Conservation (phyloP, 2,329 filamentous ascomycete genomes). For the Orbilia quercus region DNA sequence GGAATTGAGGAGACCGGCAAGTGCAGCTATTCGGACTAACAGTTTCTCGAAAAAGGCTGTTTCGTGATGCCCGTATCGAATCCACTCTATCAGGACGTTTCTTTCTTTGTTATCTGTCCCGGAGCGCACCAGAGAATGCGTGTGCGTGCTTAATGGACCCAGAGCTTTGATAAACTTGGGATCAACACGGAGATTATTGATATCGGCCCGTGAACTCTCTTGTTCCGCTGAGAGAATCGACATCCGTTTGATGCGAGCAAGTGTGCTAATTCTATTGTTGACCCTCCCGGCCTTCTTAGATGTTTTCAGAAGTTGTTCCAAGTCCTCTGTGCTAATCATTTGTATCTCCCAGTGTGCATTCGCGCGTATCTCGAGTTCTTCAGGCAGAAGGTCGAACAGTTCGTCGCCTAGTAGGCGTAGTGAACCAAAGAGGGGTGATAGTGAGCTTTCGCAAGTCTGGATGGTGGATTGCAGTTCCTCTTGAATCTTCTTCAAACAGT, state of each 20-base stretch:
- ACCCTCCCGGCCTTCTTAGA: slow-evolving; percentile 4
- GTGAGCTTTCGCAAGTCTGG: slow-evolving; percentile 10
- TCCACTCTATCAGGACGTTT: slow-evolving; percentile 34
- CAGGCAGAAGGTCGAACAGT: slow-evolving; percentile 14
- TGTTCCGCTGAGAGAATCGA: slow-evolving; percentile 23
- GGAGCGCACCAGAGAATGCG: slow-evolving; percentile 3
- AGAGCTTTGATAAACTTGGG: slow-evolving; percentile 6
- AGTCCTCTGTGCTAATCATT: slow-evolving; percentile 39
- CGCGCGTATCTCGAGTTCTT: slow-evolving; percentile 16
- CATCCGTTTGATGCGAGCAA: slow-evolving; percentile 47
- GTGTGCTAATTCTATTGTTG: slow-evolving; percentile 28
- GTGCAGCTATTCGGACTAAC: slow-evolving; percentile 20
- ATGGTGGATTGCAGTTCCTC: slow-evolving; percentile 23
- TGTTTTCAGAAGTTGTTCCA: slow-evolving; percentile 25
- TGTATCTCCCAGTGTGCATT: slow-evolving; percentile 39
- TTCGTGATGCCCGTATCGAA: slow-evolving; percentile 21
- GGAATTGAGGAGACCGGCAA: slow-evolving; percentile 20
- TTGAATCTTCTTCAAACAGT: slow-evolving; percentile 23
- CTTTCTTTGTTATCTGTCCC: neutral
- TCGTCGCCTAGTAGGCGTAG: slow-evolving; percentile 30
- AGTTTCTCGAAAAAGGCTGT: slow-evolving; percentile 22
- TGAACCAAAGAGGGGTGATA: slow-evolving; percentile 35
- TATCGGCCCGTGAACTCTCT: neutral
- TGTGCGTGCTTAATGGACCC: slow-evolving; percentile 13
- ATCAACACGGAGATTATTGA: neutral